Base-by-base conservation (phyloP, 2,329 filamentous ascomycete genomes). In the Epichloe festucae region DNA sequence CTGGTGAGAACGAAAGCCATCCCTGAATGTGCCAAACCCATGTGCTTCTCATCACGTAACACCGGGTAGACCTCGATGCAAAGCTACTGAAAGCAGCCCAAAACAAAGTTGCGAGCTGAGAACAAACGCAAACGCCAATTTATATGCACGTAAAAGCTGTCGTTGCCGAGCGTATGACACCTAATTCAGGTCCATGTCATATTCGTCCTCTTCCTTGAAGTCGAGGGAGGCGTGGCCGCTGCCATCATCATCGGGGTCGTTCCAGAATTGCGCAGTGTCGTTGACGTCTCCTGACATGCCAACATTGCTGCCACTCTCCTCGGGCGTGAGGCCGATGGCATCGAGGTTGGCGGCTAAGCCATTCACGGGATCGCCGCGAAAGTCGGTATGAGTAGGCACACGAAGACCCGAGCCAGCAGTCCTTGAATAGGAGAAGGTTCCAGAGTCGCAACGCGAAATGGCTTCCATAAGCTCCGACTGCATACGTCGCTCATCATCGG, bases 191-290 rank as follows among this genome's bases (percentile, higher is more conserved):
- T 93, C 87, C 87, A 95, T 94, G 63, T 81, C 82, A 63, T 87
- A 95, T 70, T 95, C 90, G 60, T 96, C 90, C 69, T 96, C 90
- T 66, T 95, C 90, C 68, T 95, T 95, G 71, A 96, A 88, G 65
- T 84, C 83, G 62, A 87, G 74, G 6, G 74, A 71, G 23, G 74
- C 75, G 44, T 82, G 78, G 51, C 83, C 84, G 62, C 81, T 87
- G 54, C 77, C 82, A 50, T 86, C 85, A 62, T 85, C 86, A 63
- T 85, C 84, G 55, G 78, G 81, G 43, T 84, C 82, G 50, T 81
- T 79, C 72, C 82, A 85, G 63, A 84, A 82, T 53, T 77, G 74
- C 47, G 69, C 79, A 61, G 69, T 62, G 46, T 77, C 75, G 36
- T 67, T 68, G 49, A 78, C 63, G 55, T 80, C 77, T 12, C 69